Base-by-base conservation (phyloP, 2,329 filamentous ascomycete genomes). In the Karstenula rhodostoma region DNA sequence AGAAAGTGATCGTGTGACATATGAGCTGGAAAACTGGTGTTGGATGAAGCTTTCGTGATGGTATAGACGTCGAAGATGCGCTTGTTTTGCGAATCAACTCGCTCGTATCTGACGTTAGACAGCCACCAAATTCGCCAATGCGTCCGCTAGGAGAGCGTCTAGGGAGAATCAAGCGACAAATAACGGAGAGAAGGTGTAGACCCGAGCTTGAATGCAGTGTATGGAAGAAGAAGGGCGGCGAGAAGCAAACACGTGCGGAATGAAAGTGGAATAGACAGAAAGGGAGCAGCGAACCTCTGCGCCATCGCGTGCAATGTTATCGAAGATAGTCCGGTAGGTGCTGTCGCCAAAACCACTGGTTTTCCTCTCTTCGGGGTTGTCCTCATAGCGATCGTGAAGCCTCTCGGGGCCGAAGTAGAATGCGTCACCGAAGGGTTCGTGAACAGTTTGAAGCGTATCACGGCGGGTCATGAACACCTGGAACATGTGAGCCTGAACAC, bases 341-440 rank as follows among this genome's bases (percentile, higher is more conserved):
- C 86, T 88, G 52, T 89, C 77, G 46, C 83, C 79, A 71, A 91
- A 92, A 56, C 91, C 91, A 66, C 87, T 90, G 70, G 85, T 75
- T 47, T 76, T 65, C 60, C 82, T 77, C 49, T 77, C 78, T 62
- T 82, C 75, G 70, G 85, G 83, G 67, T 97, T 91, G 47, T 90
- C 77, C 73, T 89, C 89, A 75, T 92, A 99, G 71, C 95, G 88
- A 55, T 86, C 82, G 72, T 91, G 89, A 69, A 98, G 85, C 69
- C 92, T 87, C 81, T 99, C 95, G 7, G 94, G 94, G 55, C 95
- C 94, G 75, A 90, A 98, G 82, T 98, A 98, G 77, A 94, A 98
- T 62, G 94, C 91, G 80, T 98, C 95, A 56, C 94, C 94, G 79
- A 98, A 98, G 5, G 95, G 95, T 82, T 99, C 95, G 78, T 98